Base-by-base conservation (phyloP, 2,329 filamentous ascomycete species). In the Verticillium klebahnii region DNA sequence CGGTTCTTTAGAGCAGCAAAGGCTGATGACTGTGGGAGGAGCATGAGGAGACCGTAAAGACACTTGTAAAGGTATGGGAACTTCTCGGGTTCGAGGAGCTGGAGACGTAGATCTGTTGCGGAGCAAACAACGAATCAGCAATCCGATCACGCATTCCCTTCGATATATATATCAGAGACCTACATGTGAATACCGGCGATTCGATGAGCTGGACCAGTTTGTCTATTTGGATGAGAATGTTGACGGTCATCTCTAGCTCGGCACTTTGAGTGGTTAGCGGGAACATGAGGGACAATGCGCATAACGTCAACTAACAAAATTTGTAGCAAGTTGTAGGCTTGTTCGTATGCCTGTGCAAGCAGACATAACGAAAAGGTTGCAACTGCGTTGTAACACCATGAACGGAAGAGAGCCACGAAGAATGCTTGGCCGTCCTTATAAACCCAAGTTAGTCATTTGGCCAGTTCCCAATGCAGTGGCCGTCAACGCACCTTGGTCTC, bases 351-450 rank as follows among this genome's bases (percentile, higher is more conserved):
- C 76, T 99, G 95, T 1, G 95, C 95, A 59, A 99, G 87, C 36
- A 99, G 82, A 72, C 95, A 99, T 4, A 99, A 81, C 2, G 93
- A 98, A 75, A 99, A 99, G 0, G 95, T 98, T 8, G 95, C 94
- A 6, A 99, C 96, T 2, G 95, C 93, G 71, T 99, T 99, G 74
- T 97, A 95, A 72, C 95, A 99, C 95, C 95, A 99, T 4, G 94
- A 96, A 62, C 92, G 88, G 77, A 99, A 99, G 3, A 99, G 80
- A 2, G 93, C 88, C 15, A 97, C 92, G 70, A 99, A 99, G 73
- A 99, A 93, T 3, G 90, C 90, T 79, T 99, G 95, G 0, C 94
- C 95, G 67, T 99, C 96, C 89, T 91, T 64, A 36, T 29, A 50
- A 17, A n/a, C 11, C 4, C 8, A 52, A 11, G 45, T 52, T 11